Evolutionary conservation across 371 early-diverging fungal species (phyloP).

Genomic region (Mucor sp.): DNA sequence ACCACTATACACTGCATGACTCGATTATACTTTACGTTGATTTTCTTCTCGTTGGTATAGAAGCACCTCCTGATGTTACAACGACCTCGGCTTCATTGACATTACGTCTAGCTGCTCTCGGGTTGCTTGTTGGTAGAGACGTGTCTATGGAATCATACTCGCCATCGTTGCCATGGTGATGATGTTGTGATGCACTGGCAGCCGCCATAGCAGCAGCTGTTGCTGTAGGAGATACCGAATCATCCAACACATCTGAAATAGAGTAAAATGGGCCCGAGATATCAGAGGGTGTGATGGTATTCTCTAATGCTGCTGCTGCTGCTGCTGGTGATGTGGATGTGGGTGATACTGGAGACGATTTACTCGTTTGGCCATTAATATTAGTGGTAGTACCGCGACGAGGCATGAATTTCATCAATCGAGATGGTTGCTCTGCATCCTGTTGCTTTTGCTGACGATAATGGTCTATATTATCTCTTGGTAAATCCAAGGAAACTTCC

Average conservation of each 20-base stretch:
- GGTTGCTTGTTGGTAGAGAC: slow-evolving; percentile 3
- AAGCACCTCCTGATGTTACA: slow-evolving; percentile 46
- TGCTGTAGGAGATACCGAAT: slow-evolving; percentile 23
- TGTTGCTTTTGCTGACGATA: neutral
- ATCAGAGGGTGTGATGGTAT: slow-evolving; percentile 29
- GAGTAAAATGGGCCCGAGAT: slow-evolving; percentile 53
- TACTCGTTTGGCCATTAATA: neutral
- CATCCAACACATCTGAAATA: slow-evolving; percentile 50
- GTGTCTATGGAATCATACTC: slow-evolving; percentile 9
- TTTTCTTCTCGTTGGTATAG: slow-evolving; percentile 21
- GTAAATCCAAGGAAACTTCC: slow-evolving; percentile 54
- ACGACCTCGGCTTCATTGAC: slow-evolving; percentile 42
- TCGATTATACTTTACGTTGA: slow-evolving; percentile 30
- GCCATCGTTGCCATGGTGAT: neutral
- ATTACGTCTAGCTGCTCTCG: slow-evolving; percentile 43
- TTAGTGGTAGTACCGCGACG: slow-evolving; percentile 25
- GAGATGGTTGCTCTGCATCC: slow-evolving; percentile 22
- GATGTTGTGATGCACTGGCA: slow-evolving; percentile 2
- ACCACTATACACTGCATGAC: neutral
- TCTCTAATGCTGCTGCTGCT: neutral
- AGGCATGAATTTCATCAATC: slow-evolving; percentile 46
- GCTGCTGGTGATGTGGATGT: neutral
- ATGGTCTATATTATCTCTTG: slow-evolving; percentile 26
- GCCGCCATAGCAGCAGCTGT: slow-evolving; percentile 19
- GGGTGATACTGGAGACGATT: neutral